Conservation (phyloP, 129 eudicot genomes). For the Tanacetum coccineum region DNA sequence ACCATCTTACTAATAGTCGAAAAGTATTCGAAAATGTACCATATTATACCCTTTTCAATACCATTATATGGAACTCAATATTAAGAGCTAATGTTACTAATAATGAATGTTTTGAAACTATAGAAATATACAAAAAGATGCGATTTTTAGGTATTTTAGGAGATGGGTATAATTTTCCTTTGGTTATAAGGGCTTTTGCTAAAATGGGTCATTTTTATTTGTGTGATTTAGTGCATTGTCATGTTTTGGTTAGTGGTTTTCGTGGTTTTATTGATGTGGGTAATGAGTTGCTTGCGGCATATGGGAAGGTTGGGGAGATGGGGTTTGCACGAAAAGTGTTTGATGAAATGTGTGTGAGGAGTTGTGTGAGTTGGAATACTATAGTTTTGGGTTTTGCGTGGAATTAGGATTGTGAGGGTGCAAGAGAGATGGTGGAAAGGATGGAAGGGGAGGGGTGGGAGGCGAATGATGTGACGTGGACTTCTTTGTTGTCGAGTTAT, state of each 20-base stretch:
- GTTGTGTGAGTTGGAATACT: constrained; percentile 58
- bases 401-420: constrained; percentile 42
- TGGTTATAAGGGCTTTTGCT: constrained; percentile 59
- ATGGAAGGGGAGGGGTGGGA: constrained; percentile 66
- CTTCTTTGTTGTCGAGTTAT: constrained; percentile 74
- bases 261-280: constrained; percentile 42
- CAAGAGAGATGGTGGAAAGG: constrained; percentile 35
- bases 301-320: constrained; percentile 51
- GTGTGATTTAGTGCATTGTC: constrained; percentile 48
- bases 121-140: constrained; percentile 52
- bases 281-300: constrained; percentile 60
- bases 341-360: constrained; percentile 53
- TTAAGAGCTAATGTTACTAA: constrained; percentile 46
- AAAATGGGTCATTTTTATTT: constrained; percentile 25
- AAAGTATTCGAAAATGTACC: constrained; percentile 48
- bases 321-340: constrained; percentile 47
- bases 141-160: constrained; percentile 30
- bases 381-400: constrained; percentile 57
- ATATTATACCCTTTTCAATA: constrained; percentile 23
- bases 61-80: constrained; percentile 64
- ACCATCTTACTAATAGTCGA: constrained; percentile 37
- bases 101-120: constrained; percentile 28
- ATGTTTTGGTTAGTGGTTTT: constrained; percentile 47
- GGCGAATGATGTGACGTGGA: constrained; percentile 78
- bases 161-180: constrained; percentile 67